Evolutionary conservation across 768 basidiomycete species (phyloP).

Genomic region (Lentinula boryana): DNA sequence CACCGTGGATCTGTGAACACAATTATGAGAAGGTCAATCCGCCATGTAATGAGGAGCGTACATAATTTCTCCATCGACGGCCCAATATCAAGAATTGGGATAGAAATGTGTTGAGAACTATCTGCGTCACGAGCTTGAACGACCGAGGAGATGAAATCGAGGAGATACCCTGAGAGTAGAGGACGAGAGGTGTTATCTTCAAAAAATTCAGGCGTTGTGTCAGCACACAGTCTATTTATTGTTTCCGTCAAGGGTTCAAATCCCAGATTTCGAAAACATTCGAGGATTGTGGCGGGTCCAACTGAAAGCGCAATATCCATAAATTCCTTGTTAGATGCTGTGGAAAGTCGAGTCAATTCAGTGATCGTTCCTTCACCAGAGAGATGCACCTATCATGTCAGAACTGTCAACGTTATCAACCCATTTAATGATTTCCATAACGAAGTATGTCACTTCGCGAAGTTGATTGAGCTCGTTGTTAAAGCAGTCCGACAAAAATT

Average conservation of each 20-base stretch:
- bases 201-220: not conserved
- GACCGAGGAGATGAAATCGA: not conserved
- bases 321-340: not conserved
- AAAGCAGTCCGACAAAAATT: not conserved
- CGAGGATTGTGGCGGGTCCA: constrained; percentile 6
- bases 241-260: constrained; percentile 1
- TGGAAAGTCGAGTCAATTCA: not conserved
- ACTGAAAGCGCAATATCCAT: not conserved
- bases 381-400: constrained; percentile 1
- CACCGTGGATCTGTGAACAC: not conserved
- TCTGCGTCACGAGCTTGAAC: not conserved
- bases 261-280: constrained; percentile 1
- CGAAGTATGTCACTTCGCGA: not conserved
- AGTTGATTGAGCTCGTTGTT: not conserved
- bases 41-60: not conserved
- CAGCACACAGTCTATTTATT: not conserved
- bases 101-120: not conserved
- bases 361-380: not conserved
- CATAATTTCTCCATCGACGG: not conserved
- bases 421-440: not conserved
- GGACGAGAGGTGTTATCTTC: not conserved
- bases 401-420: not conserved
- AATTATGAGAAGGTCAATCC: not conserved
- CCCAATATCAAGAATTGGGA: not conserved
- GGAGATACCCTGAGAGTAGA: not conserved